These are phyloP conservation scores for Dacryopinax spathularia DNA, from an alignment of 768 basidiomycete genomes.

Conservation along the genomic window DNA sequence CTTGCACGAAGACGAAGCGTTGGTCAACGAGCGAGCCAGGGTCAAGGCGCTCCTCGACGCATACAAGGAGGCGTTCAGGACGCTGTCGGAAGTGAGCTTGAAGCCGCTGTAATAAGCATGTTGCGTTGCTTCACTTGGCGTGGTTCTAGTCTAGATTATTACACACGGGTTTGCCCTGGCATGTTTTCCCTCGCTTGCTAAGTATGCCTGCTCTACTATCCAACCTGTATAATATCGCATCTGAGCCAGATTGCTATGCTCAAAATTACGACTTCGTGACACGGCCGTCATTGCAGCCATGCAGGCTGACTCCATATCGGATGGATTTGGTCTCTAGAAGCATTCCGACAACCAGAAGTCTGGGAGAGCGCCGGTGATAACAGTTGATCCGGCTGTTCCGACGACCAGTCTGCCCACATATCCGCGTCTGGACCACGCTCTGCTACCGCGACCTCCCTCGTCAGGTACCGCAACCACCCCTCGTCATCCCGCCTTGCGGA, in stretches of 20 bases:
- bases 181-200: not conserved
- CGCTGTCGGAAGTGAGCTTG: constrained; percentile 64
- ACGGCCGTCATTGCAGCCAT: too few relatives aligned
- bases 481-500: too few relatives aligned
- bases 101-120: constrained; percentile 25
- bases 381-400: too few relatives aligned
- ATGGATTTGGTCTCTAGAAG: too few relatives aligned
- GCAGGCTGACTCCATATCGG: too few relatives aligned
- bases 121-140: not conserved
- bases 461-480: too few relatives aligned
- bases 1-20: constrained; percentile 86
- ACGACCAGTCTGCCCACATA: too few relatives aligned
- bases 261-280: not conserved
- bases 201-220: not conserved
- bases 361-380: too few relatives aligned
- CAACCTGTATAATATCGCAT: not conserved
- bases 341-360: too few relatives aligned
- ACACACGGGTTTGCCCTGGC: not conserved
- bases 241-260: not conserved
- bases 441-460: too few relatives aligned
- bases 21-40: constrained; percentile 83
- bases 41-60: constrained; percentile 91
- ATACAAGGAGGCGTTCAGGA: constrained; percentile 89
- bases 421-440: too few relatives aligned
- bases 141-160: not conserved